Evolutionary conservation across 495 filamentous ascomycete genomes (phyloP).

Genomic region (Penicillium atrosanguineum): DNA sequence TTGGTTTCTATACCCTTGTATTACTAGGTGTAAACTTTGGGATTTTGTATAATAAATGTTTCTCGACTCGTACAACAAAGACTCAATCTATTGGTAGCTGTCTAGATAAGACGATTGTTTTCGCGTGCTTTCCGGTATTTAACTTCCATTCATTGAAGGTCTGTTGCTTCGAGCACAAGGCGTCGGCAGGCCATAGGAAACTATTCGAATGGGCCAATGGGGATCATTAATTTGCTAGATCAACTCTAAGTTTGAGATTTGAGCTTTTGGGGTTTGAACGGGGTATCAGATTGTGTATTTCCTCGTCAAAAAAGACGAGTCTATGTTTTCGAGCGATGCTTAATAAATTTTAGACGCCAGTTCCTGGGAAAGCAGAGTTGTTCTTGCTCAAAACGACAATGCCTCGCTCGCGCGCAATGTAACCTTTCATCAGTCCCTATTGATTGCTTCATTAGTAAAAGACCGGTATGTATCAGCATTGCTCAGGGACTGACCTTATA

Average conservation of each 20-base stretch:
- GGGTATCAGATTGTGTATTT: not conserved
- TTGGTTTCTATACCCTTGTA: constrained; percentile 25
- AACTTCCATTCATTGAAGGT: not conserved
- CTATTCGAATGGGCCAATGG: not conserved
- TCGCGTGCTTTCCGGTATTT: too few species aligned
- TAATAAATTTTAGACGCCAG: constrained; percentile 60
- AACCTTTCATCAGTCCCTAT: constrained; percentile 94
- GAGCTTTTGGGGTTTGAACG: not conserved
- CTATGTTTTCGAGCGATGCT: not conserved
- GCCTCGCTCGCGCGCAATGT: constrained; percentile 86
- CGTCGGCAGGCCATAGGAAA: not conserved
- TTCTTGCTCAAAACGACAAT: constrained; percentile 88
- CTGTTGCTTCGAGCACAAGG: not conserved
- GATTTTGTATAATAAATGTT: too few species aligned
- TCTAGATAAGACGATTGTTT: too few species aligned
- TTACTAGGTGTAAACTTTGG: not conserved
- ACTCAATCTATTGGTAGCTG: too few species aligned
- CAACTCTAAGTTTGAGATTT: not conserved
- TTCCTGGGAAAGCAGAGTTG: constrained; percentile 87
- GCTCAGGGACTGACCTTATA: constrained; percentile 72
- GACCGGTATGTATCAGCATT: too few species aligned
- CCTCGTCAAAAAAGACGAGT: not conserved
- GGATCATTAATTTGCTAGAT: not conserved
- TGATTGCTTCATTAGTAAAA: not conserved
- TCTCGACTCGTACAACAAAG: too few species aligned